Conservation (phyloP, 768 basidiomycete genomes). For the Psilocybe tampanensis region DNA sequence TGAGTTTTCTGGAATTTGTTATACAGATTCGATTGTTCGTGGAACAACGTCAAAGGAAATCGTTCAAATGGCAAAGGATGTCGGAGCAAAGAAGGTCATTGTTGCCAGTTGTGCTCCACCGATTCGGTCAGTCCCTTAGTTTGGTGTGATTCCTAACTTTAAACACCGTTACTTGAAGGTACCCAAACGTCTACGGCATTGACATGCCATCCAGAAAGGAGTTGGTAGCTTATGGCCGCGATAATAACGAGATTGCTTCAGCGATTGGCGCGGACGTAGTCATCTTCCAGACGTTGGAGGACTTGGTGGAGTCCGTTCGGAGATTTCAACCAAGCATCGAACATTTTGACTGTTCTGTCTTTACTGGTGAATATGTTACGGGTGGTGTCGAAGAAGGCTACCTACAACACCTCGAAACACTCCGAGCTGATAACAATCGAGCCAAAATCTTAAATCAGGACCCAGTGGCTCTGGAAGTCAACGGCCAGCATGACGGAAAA, state of each 20-base stretch:
- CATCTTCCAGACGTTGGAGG: conserved; percentile 91
- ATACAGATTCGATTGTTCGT: conserved; percentile 92
- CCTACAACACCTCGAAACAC: conserved; percentile 68
- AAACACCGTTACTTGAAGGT: conserved; percentile 39
- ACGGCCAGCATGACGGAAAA: conserved; percentile 33
- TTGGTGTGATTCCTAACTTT: background rate
- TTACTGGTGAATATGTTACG: conserved; percentile 96
- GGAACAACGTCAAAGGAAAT: conserved; percentile 99
- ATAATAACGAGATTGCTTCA: conserved; percentile 67
- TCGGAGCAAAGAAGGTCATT: conserved; percentile 94
- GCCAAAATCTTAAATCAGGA: conserved; percentile 43
- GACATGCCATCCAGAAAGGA: conserved; percentile 98
- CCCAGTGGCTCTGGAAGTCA: conserved; percentile 29
- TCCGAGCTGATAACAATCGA: conserved; percentile 85
- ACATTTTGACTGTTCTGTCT: conserved; percentile 95
- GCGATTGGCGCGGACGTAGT: conserved; percentile 94
- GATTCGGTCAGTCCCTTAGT: conserved; percentile 63
- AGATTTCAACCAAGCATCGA: conserved; percentile 79
- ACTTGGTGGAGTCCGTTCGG: conserved; percentile 84
- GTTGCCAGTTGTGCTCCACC: conserved; percentile 97
- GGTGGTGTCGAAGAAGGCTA: conserved; percentile 89
- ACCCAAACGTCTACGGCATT: conserved; percentile 97
- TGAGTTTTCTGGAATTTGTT: background rate
- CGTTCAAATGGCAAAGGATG: conserved; percentile 98
- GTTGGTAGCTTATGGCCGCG: conserved; percentile 84